Percentiles rank a stretch among this genome's conserved stretches.
These are phyloP conservation scores for Psilocybe subaeruginosa DNA, from an alignment of 768 basidiomycete species.

Conservation along the genomic window DNA sequence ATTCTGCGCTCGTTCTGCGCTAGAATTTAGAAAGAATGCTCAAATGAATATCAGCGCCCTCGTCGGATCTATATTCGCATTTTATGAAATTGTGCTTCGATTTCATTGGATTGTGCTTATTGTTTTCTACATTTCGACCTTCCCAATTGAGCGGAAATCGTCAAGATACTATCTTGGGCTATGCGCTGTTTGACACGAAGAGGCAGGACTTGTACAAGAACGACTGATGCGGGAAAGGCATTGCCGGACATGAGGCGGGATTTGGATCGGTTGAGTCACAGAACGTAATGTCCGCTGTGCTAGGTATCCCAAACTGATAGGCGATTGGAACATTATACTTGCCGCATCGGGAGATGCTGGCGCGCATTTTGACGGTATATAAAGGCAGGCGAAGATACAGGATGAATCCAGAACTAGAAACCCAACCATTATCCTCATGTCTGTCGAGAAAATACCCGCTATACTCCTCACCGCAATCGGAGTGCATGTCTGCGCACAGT, in stretches of 20 bases:
- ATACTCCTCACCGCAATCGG: neutral
- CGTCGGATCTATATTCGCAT: neutral
- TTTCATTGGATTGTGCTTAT: neutral
- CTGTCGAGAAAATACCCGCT: slow-evolving; percentile 4
- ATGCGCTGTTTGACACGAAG: neutral
- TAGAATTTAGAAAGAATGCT: too few species aligned
- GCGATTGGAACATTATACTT: neutral
- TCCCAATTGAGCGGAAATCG: neutral
- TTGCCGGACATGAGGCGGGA: neutral
- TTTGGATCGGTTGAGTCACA: neutral
- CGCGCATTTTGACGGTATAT: neutral
- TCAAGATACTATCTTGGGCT: neutral
- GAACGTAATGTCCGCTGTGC: neutral
- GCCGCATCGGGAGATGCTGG: neutral
- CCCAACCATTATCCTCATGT: neutral
- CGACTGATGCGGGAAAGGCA: neutral
- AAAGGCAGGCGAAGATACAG: neutral
- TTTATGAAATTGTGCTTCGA: neutral
- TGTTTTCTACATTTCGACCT: neutral
- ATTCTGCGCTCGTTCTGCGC: neutral
- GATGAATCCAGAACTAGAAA: neutral
- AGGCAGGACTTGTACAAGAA: neutral
- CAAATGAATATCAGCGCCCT: neutral
- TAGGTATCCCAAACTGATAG: neutral
- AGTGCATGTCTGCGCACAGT: neutral